These are phyloP conservation scores for Petasospora rhodanensis DNA, from an alignment of 1,139 yeast genomes.

Conservation along the genomic window DNA sequence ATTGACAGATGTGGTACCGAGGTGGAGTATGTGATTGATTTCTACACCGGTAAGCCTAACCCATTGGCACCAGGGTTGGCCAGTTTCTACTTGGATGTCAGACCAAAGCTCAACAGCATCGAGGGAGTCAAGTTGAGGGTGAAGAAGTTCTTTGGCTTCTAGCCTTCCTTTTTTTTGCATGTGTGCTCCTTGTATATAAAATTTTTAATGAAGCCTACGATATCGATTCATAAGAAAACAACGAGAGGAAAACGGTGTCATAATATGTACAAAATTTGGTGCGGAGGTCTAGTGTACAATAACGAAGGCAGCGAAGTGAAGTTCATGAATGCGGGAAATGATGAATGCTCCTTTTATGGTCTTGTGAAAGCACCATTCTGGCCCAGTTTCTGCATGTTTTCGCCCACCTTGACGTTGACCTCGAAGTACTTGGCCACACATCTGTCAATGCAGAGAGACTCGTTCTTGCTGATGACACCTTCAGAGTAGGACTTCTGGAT, in stretches of 20 bases:
- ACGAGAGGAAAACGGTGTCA: too few relatives aligned
- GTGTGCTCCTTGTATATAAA: background rate
- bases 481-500: constrained; percentile 60
- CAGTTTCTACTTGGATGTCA: constrained; percentile 76
- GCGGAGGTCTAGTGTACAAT: too few relatives aligned
- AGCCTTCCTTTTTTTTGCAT: constrained; percentile 1
- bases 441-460: constrained; percentile 90
- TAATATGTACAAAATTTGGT: too few relatives aligned
- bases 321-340: too few relatives aligned
- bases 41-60: constrained; percentile 64
- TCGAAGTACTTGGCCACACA: constrained; percentile 89
- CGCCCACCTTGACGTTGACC: constrained; percentile 95
- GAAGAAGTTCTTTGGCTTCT: constrained; percentile 52
- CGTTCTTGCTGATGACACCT: constrained; percentile 78
- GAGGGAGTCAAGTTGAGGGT: constrained; percentile 78
- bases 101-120: constrained; percentile 79
- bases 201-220: background rate
- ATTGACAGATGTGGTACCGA: constrained; percentile 82
- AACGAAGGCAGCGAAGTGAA: too few relatives aligned
- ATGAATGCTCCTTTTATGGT: too few relatives aligned
- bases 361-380: constrained; percentile 39
- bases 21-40: constrained; percentile 90
- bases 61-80: constrained; percentile 43
- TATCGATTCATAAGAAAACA: too few relatives aligned
- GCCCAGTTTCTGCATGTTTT: constrained; percentile 75